These are phyloP conservation scores for Cavenderia fasciculata DNA, from an alignment of 78 protist species.

Conservation along the genomic window DNA sequence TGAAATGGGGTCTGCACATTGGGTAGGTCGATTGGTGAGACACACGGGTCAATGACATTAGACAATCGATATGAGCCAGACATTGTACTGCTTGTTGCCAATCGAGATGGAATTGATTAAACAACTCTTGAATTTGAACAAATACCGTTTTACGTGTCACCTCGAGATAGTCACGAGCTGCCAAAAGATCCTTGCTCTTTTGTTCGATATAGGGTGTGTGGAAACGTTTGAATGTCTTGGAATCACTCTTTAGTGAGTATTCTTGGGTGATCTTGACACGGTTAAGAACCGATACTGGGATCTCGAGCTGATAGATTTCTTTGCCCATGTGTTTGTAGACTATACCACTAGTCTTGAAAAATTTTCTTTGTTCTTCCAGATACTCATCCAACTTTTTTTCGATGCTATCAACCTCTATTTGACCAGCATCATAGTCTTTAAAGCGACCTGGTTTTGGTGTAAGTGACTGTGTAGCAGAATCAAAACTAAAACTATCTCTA, in stretches of 20 bases:
- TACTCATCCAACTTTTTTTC: slow-evolving; percentile 14
- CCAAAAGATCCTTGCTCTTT: slow-evolving; percentile 5
- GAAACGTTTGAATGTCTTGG: slow-evolving; percentile 6
- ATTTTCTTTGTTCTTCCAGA: slow-evolving; percentile 3
- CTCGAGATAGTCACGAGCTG: slow-evolving; percentile 25
- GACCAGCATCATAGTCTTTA: slow-evolving; percentile 39
- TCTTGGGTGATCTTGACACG: not conserved
- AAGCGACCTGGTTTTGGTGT: slow-evolving; percentile 21
- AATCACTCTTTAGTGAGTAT: not conserved
- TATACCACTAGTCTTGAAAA: not conserved
- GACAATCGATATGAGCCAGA: slow-evolving; percentile 42
- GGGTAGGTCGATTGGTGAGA: slow-evolving; percentile 11
- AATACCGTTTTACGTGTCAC: slow-evolving; percentile 14
- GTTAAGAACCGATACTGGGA: not conserved
- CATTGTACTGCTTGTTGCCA: not conserved
- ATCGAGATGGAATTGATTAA: not conserved
- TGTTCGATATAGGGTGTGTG: slow-evolving; percentile 38
- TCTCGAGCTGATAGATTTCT: slow-evolving; percentile 52
- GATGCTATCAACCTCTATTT: not conserved
- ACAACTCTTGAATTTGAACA: slow-evolving; percentile 6
- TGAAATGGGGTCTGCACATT: slow-evolving; percentile 41
- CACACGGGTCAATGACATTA: slow-evolving; percentile 27
- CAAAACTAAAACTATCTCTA: not conserved
- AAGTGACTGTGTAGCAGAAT: not conserved
- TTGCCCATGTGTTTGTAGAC: slow-evolving; percentile 59